Base-by-base conservation (phyloP, 768 basidiomycete species). In the Dacryopinax primogenitus region DNA sequence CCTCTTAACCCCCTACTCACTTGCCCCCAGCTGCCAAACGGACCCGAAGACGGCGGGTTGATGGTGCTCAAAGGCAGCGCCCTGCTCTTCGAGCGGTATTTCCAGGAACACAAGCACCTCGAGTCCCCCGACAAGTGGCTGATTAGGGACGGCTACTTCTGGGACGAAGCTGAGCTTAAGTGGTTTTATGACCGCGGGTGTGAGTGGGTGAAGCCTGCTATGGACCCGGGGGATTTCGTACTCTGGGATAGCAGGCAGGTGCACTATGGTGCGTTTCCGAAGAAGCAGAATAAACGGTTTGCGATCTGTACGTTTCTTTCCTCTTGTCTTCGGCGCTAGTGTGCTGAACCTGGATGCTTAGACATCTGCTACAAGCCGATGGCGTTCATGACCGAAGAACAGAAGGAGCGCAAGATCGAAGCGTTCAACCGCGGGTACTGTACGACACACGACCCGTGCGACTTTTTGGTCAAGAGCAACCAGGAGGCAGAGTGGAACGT, bases 1-100 rank as follows among this genome's bases (percentile, higher is more conserved):
- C 30, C 9, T 28, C 51, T 30, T 30, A 58, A 6, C 23, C 4
- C 51, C 3, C 51, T 15, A 23, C 13, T 6, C 32, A 3, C n/a
- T n/a, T 2, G 26, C 51, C 26, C 51, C 3, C 30, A 58, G 51
- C 51, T 58, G 15, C 51, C 51, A 11, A 75, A 74, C 67, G 76
- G 76, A 6, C 72, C 73, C 1, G 67, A 74, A 41, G 76, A 77
- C 47, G 76, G 76, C 32, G 76, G 76, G 11, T 68, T 77, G 1
- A 72, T 75, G 70, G 73, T 77, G 58, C 74, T 78, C 66, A 67
- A 71, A 34, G 74, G 74, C 11, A 73, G 72, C 4, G 68, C 72
- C 26, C 66, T 67, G 12, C 64, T 75, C 13, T 73, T 74, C 65
- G 68, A 70, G 63, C 67, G 75, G 66, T 73, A 72, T 69, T 74